Conservation (phyloP, 345 rosid species). For the Citrus mangshanensis region DNA sequence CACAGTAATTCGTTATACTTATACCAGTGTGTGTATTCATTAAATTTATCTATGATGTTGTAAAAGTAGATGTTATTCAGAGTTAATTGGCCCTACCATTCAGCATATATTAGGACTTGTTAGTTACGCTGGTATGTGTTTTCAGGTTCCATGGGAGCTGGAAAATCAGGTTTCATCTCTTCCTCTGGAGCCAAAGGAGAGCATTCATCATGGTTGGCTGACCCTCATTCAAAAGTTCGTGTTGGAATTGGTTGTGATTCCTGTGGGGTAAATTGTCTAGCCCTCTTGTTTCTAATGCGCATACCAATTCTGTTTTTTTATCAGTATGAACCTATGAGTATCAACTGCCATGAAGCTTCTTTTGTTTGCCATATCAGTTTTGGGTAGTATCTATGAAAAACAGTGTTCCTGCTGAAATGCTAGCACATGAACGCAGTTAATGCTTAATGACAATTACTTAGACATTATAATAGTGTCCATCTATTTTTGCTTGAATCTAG, state of each 20-base stretch:
- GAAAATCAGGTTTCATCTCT: conserved; percentile 13
- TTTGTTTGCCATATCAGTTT: neutral
- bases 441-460: neutral
- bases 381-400: neutral
- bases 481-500: neutral
- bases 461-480: neutral
- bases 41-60: neutral
- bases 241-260: conserved; percentile 60
- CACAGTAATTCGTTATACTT: neutral
- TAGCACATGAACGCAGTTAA: neutral
- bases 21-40: neutral
- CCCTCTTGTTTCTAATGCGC: neutral
- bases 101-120: conserved; percentile 1
- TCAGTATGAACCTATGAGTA: neutral
- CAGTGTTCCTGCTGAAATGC: neutral
- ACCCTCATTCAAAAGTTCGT: conserved; percentile 34
- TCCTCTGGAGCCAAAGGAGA: conserved; percentile 1
- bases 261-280: conserved; percentile 52
- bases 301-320: neutral
- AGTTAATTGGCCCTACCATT: neutral
- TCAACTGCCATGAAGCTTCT: neutral
- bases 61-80: neutral
- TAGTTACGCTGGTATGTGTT: conserved; percentile 4
- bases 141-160: conserved; percentile 37
- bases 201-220: conserved; percentile 19